Percentiles rank a stretch among this genome's conserved stretches.
phyloP scores from a whole-genome alignment of 306 rosid species.

The Sicyos edulis region DNA sequence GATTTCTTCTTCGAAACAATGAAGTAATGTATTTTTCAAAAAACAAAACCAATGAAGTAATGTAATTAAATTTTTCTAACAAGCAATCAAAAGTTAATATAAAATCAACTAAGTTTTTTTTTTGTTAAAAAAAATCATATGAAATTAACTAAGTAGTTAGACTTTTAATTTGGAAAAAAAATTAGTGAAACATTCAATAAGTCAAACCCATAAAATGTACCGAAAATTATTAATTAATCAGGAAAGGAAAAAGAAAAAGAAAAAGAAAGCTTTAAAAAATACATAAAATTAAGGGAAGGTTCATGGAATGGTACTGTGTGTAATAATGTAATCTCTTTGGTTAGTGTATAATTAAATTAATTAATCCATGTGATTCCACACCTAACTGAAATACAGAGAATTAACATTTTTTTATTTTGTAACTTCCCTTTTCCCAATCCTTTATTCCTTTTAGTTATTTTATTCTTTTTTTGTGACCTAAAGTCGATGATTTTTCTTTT shows the following conservation, averaged over 20 bases:
- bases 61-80: not conserved
- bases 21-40: too few relatives aligned
- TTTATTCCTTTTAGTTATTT: not conserved
- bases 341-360: slow-evolving; percentile 1
- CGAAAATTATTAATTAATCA: not conserved
- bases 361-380: slow-evolving; percentile 7
- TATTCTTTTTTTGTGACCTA: not conserved
- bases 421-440: slow-evolving; percentile 14
- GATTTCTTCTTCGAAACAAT: too few relatives aligned
- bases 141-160: not conserved
- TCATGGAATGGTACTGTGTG: not conserved
- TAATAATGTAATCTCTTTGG: slow-evolving; percentile 16
- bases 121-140: too few relatives aligned
- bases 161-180: not conserved
- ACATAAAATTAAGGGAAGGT: slow-evolving; percentile 2
- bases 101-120: too few relatives aligned
- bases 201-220: slow-evolving; percentile 8
- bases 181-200: not conserved
- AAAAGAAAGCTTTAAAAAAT: not conserved
- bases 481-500: too few relatives aligned
- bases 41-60: too few relatives aligned
- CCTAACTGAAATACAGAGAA: not conserved
- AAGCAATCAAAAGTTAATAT: not conserved
- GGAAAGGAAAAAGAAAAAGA: not conserved
- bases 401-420: not conserved